Conservation (phyloP, 768 basidiomycete species). For the Xerocomellus intermedius region DNA sequence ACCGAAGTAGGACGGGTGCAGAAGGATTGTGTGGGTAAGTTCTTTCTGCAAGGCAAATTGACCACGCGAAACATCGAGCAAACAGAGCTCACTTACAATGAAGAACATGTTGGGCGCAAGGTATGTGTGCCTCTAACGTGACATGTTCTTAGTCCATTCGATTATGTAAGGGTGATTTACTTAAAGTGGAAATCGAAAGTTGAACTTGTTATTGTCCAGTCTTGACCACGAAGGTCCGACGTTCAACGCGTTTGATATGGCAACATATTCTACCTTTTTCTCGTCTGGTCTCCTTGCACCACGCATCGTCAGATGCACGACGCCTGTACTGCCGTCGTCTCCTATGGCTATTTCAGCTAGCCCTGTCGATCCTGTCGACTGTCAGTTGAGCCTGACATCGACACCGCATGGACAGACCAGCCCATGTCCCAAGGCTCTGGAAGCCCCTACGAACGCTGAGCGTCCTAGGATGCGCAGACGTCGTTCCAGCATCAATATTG, state of each 20-base stretch:
- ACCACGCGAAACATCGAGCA: neutral
- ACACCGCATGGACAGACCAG: constrained; percentile 29
- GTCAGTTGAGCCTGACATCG: constrained; percentile 37
- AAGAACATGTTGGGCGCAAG: constrained; percentile 54
- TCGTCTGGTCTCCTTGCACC: constrained; percentile 68
- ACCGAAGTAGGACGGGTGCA: constrained; percentile 98
- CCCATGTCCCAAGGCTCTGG: constrained; percentile 26
- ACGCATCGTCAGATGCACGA: constrained; percentile 27
- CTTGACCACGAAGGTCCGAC: neutral
- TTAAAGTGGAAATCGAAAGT: constrained; percentile 18
- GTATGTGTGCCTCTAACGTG: constrained; percentile 2
- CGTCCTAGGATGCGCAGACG: constrained; percentile 55
- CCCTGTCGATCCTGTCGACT: constrained; percentile 35
- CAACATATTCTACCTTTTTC: constrained; percentile 64
- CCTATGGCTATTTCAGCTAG: constrained; percentile 17
- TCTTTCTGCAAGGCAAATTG: constrained; percentile 64
- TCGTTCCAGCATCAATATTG: constrained; percentile 60
- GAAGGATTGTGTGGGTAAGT: constrained; percentile 93
- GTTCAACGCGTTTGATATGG: constrained; percentile 28
- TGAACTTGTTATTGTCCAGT: constrained; percentile 11
- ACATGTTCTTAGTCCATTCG: neutral
- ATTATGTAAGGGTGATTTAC: constrained; percentile 17
- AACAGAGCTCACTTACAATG: constrained; percentile 49
- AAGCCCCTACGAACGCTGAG: constrained; percentile 19
- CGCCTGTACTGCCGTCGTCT: constrained; percentile 28